phyloP scores from a whole-genome alignment of 192 early-diverging fungal genomes.

The Gryganskiella cystojenkinii region DNA sequence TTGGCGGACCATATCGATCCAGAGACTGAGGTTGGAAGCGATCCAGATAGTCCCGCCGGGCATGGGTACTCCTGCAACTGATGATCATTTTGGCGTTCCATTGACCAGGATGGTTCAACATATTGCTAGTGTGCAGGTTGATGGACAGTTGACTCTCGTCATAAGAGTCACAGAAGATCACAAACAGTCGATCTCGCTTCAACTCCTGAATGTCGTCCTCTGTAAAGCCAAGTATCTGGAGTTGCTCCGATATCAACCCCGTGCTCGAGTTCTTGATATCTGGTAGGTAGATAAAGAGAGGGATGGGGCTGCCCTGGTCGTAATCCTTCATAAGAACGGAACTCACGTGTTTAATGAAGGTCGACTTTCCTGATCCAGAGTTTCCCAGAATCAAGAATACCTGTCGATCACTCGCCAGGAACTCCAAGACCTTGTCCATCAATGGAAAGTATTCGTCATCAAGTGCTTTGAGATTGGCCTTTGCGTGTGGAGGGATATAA shows the following conservation, averaged over 20 bases:
- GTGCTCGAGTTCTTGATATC: neutral
- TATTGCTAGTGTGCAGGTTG: constrained; percentile 14
- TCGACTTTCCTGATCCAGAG: constrained; percentile 25
- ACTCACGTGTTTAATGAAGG: constrained; percentile 12
- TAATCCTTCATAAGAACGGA: constrained; percentile 6
- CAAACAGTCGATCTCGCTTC: constrained; percentile 13
- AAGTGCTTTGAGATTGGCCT: constrained; percentile 5
- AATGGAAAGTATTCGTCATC: constrained; percentile 5
- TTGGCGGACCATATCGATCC: constrained; percentile 4
- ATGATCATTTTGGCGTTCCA: constrained; percentile 17
- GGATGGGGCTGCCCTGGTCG: constrained; percentile 6
- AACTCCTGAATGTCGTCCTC: constrained; percentile 18
- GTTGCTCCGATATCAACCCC: neutral
- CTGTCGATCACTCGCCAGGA: constrained; percentile 11
- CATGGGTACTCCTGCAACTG: constrained; percentile 7
- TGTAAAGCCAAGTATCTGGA: neutral
- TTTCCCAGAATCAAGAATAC: constrained; percentile 25
- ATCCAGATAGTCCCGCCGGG: neutral
- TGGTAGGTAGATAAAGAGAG: constrained; percentile 1
- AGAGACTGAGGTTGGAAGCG: constrained; percentile 7
- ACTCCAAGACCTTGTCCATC: constrained; percentile 12
- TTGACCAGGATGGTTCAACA: constrained; percentile 9
- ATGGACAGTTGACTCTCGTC: constrained; percentile 2
- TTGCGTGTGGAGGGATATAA: constrained; percentile 15
- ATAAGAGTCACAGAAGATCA: constrained; percentile 20